Percentiles rank a stretch among this genome's conserved stretches.
These are phyloP conservation scores for Aspergillus taichungensis DNA, from an alignment of 495 filamentous ascomycete species.

Conservation along the genomic window DNA sequence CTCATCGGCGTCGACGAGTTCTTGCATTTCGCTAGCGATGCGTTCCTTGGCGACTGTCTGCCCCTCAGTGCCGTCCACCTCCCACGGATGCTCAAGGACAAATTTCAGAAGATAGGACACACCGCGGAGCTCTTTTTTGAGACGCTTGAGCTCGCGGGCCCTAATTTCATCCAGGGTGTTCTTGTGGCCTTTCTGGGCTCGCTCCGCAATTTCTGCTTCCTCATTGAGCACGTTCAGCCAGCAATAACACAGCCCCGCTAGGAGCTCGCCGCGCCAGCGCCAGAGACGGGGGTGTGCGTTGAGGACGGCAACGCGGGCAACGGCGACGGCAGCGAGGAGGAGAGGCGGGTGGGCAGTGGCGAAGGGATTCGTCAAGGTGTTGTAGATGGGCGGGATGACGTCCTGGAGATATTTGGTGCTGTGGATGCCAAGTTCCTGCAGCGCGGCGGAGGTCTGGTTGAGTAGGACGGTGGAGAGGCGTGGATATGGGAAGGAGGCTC, in stretches of 20 bases:
- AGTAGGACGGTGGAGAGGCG: conserved; percentile 48
- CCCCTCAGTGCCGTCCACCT: conserved; percentile 8
- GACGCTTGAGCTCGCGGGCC: conserved; percentile 7
- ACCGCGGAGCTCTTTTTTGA: conserved; percentile 42
- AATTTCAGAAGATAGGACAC: conserved; percentile 28
- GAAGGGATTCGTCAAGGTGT: conserved; percentile 62
- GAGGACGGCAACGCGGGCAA: conserved; percentile 51
- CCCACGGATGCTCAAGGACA: conserved; percentile 22
- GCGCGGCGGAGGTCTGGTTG: conserved; percentile 39
- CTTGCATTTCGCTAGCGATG: conserved; percentile 24
- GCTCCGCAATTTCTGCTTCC: conserved; percentile 12
- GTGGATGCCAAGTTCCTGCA: conserved; percentile 56
- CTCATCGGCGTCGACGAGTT: conserved; percentile 29
- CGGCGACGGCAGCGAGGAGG: conserved; percentile 42
- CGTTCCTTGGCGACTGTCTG: conserved; percentile 17
- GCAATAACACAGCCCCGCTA: conserved; percentile 53
- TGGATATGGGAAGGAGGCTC: conserved; percentile 36
- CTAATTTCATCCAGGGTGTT: background rate
- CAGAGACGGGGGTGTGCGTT: conserved; percentile 67
- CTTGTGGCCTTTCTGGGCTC: background rate
- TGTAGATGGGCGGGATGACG: conserved; percentile 57
- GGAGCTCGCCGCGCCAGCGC: conserved; percentile 56
- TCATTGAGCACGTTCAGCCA: conserved; percentile 56
- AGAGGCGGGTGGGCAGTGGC: conserved; percentile 47
- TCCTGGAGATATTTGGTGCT: conserved; percentile 68